phyloP scores from a whole-genome alignment of 169 alveolate species.

The Eimeria praecox region DNA sequence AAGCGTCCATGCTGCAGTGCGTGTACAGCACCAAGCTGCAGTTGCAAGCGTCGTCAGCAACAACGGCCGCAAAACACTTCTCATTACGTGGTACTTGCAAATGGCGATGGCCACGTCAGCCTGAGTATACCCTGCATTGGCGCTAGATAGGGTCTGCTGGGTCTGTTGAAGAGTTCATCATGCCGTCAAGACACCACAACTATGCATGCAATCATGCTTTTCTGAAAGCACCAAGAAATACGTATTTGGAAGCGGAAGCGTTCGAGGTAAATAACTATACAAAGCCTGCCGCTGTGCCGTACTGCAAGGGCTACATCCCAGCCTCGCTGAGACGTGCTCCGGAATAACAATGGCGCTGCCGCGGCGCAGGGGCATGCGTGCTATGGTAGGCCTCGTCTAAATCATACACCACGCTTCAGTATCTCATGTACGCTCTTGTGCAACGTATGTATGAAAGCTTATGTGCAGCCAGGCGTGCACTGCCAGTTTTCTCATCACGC shows the following conservation, averaged over 20 bases:
- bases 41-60: conserved; percentile 36
- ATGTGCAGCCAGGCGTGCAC: conserved; percentile 37
- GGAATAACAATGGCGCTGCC: not conserved
- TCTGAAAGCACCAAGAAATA: not conserved
- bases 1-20: conserved; percentile 57
- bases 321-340: not conserved
- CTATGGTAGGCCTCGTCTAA: conserved; percentile 20
- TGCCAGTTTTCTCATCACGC: not conserved
- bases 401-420: not conserved
- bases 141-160: not conserved
- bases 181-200: conserved; percentile 26
- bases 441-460: not conserved
- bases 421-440: not conserved
- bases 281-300: not conserved
- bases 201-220: not conserved
- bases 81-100: not conserved
- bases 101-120: not conserved
- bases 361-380: not conserved
- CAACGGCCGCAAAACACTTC: not conserved
- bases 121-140: not conserved
- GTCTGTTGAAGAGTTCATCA: not conserved
- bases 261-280: conserved; percentile 45
- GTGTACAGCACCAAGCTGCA: conserved; percentile 56
- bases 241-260: not conserved
- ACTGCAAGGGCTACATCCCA: not conserved